These are phyloP conservation scores for Trichoderma asperellum DNA, from an alignment of 2,329 filamentous ascomycete species.

Conservation along the genomic window DNA sequence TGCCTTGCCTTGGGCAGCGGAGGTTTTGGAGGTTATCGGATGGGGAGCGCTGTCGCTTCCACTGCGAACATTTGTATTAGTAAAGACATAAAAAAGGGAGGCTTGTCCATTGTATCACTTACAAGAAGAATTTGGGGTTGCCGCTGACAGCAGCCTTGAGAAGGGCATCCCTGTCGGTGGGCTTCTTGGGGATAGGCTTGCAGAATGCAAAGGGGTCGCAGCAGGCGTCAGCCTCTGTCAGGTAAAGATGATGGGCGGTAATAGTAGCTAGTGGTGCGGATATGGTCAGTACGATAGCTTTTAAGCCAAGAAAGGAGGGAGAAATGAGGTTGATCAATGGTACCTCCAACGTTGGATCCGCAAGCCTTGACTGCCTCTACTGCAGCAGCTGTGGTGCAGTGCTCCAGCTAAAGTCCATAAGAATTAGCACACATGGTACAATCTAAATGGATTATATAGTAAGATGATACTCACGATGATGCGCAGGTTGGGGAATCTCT, in stretches of 20 bases:
- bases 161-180: conserved; percentile 72
- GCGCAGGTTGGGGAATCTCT: conserved; percentile 71
- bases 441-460: neutral
- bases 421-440: neutral
- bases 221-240: conserved; percentile 72
- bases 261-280: conserved; percentile 62
- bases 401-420: conserved; percentile 60
- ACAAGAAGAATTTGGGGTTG: conserved; percentile 73
- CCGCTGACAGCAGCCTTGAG: conserved; percentile 65
- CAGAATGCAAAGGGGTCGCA: conserved; percentile 68
- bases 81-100: neutral
- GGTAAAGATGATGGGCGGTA: conserved; percentile 82
- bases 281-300: neutral
- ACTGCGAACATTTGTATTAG: conserved; percentile 33
- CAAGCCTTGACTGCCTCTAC: conserved; percentile 77
- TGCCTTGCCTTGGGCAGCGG: conserved; percentile 52
- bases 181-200: conserved; percentile 77
- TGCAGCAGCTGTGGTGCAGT: conserved; percentile 84
- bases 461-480: conserved; percentile 51
- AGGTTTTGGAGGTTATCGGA: conserved; percentile 60
- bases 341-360: conserved; percentile 72
- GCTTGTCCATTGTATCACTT: conserved; percentile 37
- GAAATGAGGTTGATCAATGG: neutral
- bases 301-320: neutral
- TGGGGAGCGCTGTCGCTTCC: conserved; percentile 69